Base-by-base conservation (phyloP, 768 basidiomycete genomes). In the Dentipellis sp. region DNA sequence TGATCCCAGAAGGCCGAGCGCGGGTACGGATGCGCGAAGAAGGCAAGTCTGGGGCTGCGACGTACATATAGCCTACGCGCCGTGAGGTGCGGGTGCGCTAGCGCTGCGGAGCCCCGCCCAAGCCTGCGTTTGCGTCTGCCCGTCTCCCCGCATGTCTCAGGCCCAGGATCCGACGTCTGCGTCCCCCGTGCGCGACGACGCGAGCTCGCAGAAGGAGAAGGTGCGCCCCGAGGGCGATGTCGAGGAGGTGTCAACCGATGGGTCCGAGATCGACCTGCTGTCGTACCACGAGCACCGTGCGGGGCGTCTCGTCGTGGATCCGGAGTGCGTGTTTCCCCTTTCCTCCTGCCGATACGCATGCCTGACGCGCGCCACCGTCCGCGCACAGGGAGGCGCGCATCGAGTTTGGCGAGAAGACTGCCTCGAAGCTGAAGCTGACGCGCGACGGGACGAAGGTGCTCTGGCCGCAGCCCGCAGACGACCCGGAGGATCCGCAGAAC, bases 401-500 rank as follows among this genome's bases (percentile, higher is more conserved):
- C 55, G 84, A 84, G 67, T 78, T 84, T 50, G 84, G 84, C 10
- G 78, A 78, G 21, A 69, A 69, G 3, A 65, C 83, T 39, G 82
- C 83, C 0, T 68, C 76, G 4, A 72, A 64, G 50, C 71, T 86
- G 53, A 86, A 86, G 72, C 70, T 83, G 7, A 75, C 79, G 4
- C 57, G 62, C 16, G 80, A 83, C 55, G 83, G 84, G 0, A 77
- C 71, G 16, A 81, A 75, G 50, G 77, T 86, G 10, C 74, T 88
- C 0, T 86, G 84, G 82, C 85, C 85, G 17, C 85, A 86, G 62
- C 84, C 85, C 1, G 75, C 78, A 1, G 79, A 84, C 60, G 75
- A 80, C 47, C 75, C 77, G 0, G 69, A 77, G n/a, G 83, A 86
- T 62, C 84, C 84, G 16, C 83, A 84, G 68, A 84, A 83, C 61